A percentile compares a stretch with the other conserved stretches of the same genome.
phyloP scores from a whole-genome alignment of 352 stramenopile species.

The Phytophthora sp. region DNA sequence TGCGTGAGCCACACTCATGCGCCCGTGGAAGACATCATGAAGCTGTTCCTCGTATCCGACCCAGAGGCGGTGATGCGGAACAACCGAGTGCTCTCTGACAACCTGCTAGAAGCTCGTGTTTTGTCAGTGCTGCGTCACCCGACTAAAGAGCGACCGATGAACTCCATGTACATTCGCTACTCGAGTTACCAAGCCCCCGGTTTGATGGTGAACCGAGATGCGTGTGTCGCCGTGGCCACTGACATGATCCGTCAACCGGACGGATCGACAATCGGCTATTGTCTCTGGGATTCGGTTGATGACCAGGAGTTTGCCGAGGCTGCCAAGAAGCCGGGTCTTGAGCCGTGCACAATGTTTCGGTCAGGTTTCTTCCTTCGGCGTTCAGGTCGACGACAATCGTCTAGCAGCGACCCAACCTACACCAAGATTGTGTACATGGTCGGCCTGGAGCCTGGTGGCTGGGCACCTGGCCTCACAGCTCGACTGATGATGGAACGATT shows the following conservation, averaged over 20 bases:
- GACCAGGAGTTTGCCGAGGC: conserved; percentile 30
- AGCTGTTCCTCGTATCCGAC: conserved; percentile 55
- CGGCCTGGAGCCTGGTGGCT: conserved; percentile 43
- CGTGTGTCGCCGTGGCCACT: conserved; percentile 41
- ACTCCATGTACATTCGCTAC: conserved; percentile 44
- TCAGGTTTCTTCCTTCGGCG: conserved; percentile 58
- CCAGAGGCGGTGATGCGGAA: conserved; percentile 43
- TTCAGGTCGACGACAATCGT: conserved; percentile 15
- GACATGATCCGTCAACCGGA: conserved; percentile 42
- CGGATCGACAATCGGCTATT: conserved; percentile 61
- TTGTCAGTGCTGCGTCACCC: conserved; percentile 44
- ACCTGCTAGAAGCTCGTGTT: conserved; percentile 48
- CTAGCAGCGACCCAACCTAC: conserved; percentile 1
- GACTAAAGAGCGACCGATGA: conserved; percentile 42
- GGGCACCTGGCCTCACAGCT: conserved; percentile 38
- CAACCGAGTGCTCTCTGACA: conserved; percentile 55
- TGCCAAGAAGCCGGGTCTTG: conserved; percentile 20
- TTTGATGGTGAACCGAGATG: conserved; percentile 44
- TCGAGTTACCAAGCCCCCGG: conserved; percentile 40
- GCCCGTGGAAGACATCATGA: conserved; percentile 47
- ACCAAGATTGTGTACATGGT: conserved; percentile 75
- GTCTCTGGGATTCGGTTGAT: conserved; percentile 67
- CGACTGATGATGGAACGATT: conserved; percentile 53
- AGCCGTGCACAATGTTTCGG: conserved; percentile 46
- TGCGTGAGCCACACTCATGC: conserved; percentile 52